A percentile compares a stretch with the other conserved stretches of the same genome.
Conservation (phyloP, 305 asterid species). For the Fraxinus angustifolia region DNA sequence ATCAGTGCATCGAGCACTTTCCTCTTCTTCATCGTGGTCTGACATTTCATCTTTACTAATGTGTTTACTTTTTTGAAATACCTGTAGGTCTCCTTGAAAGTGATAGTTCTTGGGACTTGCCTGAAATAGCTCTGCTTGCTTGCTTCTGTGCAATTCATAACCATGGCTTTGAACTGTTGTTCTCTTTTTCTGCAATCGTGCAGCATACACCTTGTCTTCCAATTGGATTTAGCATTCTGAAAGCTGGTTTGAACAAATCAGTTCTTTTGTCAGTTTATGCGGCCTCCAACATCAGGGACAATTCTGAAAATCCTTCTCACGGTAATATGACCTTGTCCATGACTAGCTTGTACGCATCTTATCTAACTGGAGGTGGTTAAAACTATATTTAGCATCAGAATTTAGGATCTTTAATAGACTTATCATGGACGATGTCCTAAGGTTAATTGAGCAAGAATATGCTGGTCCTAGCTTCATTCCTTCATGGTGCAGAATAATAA, state of each 20-base stretch:
- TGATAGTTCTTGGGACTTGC: conserved; percentile 75
- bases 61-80: conserved; percentile 23
- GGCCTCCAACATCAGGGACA: conserved; percentile 62
- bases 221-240: conserved; percentile 90
- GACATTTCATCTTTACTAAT: conserved; percentile 17
- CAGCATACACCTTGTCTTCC: conserved; percentile 88
- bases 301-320: conserved; percentile 54
- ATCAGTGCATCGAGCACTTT: conserved; percentile 17
- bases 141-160: conserved; percentile 94
- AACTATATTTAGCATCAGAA: conserved; percentile 20
- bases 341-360: conserved; percentile 23
- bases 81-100: conserved; percentile 77
- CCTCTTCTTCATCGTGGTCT: conserved; percentile 14
- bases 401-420: conserved; percentile 11
- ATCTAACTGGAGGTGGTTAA: conserved; percentile 20
- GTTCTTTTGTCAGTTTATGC: conserved; percentile 96
- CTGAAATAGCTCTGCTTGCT: conserved; percentile 81
- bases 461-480: conserved; percentile 16
- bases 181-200: conserved; percentile 89
- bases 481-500: not conserved
- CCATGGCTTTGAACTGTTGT: conserved; percentile 86
- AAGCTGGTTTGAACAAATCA: conserved; percentile 96
- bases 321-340: conserved; percentile 48
- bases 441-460: conserved; percentile 10
- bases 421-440: not conserved